Evolutionary conservation across 192 early-diverging fungal genomes (phyloP), one percentile per base, ranked within the genome.

Genomic region (Globomyces pollinis-pini): DNA sequence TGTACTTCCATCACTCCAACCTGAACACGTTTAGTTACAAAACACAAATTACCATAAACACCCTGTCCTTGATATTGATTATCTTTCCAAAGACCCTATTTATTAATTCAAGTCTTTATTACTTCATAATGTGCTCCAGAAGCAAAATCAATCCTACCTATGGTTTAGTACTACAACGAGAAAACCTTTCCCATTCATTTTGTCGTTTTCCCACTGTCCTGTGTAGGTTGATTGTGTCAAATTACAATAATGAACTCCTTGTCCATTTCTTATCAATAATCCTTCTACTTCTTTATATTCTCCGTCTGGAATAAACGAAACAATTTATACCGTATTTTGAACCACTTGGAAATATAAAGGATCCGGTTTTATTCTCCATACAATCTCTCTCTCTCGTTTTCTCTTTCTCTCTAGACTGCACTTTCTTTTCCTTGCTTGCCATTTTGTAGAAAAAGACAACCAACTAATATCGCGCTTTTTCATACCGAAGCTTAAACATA

Each of bases 101-200:
- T 12, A 18, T 6, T 23, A n/a, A n/a, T n/a, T n/a, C n/a, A n/a
- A n/a, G n/a, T 24, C 9, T 29, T 24, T 24, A 18, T 18, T 34
- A 6, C 53, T 4, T 55, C 53, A 28, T 55, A 55, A 16, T 13
- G 0, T 8, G 15, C 53, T 35, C 53, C 53, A 24, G 53, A 55
- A 3, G 18, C 20, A 23, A 38, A 55, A 1, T 55, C 35, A 24
- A 55, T 18, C 38, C 18, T 55, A 5, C 45, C 45, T 49, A n/a
- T 12, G 12, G 1, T 49, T n/a, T n/a, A n/a, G n/a, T n/a, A n/a
- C n/a, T n/a, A n/a, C 0, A 49, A 18, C 21, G 21, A 49, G 21
- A 49, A 49, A 11, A 49, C 53, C 53, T 55, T 41, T 55, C 16
- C 53, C 53, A 55, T 5, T 35, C 53, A 55, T 55, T 23, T 55